Evolutionary conservation across 1,284 basidiomycete genomes (phyloP).

Genomic region (Pyrrhoderma noxium): DNA sequence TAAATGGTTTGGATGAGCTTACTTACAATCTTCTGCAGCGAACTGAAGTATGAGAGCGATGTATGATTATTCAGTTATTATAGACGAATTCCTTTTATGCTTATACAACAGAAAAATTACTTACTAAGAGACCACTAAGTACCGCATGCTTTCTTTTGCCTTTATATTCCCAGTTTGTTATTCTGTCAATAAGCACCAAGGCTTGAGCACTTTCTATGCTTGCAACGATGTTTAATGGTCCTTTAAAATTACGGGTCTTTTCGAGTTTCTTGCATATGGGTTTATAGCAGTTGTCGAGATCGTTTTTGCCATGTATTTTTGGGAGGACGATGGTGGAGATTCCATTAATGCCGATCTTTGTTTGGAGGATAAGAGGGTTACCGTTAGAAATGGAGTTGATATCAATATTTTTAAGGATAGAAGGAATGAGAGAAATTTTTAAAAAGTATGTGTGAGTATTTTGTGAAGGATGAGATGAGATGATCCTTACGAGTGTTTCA

Average conservation of each 20-base stretch:
- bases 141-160: conserved; percentile 41
- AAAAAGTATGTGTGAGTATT: no score
- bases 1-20: background rate
- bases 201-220: conserved; percentile 76
- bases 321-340: conserved; percentile 52
- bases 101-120: conserved; percentile 2
- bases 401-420: no score
- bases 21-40: conserved; percentile 83
- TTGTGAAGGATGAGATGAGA: background rate
- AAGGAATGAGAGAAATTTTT: no score
- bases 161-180: conserved; percentile 53
- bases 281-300: no score
- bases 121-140: conserved; percentile 47
- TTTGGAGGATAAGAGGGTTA: conserved; percentile 11
- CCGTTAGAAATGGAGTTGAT: no score
- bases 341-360: conserved; percentile 34
- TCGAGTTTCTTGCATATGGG: background rate
- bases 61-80: conserved; percentile 13
- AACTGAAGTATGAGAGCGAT: conserved; percentile 43
- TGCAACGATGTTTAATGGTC: conserved; percentile 57
- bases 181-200: conserved; percentile 51
- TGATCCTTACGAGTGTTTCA: conserved; percentile 47
- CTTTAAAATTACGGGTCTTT: conserved; percentile 20
- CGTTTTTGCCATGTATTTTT: no score
- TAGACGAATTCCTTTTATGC: conserved; percentile 1